Base-by-base conservation (phyloP, 2,329 filamentous ascomycete genomes). In the Sclerotinia minor region DNA sequence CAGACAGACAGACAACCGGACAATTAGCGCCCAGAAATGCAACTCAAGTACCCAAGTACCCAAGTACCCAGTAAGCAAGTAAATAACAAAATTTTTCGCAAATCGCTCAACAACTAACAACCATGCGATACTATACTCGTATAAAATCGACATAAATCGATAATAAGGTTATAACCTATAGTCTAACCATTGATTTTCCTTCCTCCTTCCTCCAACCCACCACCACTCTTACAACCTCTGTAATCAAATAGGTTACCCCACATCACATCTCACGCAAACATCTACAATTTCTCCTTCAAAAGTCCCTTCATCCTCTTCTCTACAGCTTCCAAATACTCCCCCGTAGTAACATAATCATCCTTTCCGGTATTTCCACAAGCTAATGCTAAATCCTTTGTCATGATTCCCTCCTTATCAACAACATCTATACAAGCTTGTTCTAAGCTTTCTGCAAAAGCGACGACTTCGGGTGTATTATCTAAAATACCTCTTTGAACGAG, bases 341-440 rank as follows among this genome's bases (percentile, higher is more conserved):
- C 87, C 68, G 94, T 98, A 65, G 93, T 97, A 74, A 96, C 95
- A 82, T 94, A 98, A 77, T 92, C 89, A 75, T 87, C 87, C 73
- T 92, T 87, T 70, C 87, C 89, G 76, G 90, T 93, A 85, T 94
- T 94, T 76, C 95, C 95, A 79, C 92, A 95, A 60, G 94, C 91
- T 69, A 98, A 87, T n/a, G 95, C 95, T 75, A 99, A 82, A 81
- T 99, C 95, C 88, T 99, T 99, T 80, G 95, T 99, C 95, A 98
- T 99, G 83, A 98, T 91, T 71, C 92, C 92, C 78, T 98, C 94
- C 69, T 91, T 80, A 79, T 98, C 92, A 73, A 99, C 95, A 35
- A 94, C 94, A 80, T 98, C 93, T 69, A 97, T 85, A 80, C 95
- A 97, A 49, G 95, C 95, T 80, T 91, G 85, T 86, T 99, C 95